phyloP scores from a whole-genome alignment of 2,329 filamentous ascomycete genomes.

The Epichloe gansuensis region DNA sequence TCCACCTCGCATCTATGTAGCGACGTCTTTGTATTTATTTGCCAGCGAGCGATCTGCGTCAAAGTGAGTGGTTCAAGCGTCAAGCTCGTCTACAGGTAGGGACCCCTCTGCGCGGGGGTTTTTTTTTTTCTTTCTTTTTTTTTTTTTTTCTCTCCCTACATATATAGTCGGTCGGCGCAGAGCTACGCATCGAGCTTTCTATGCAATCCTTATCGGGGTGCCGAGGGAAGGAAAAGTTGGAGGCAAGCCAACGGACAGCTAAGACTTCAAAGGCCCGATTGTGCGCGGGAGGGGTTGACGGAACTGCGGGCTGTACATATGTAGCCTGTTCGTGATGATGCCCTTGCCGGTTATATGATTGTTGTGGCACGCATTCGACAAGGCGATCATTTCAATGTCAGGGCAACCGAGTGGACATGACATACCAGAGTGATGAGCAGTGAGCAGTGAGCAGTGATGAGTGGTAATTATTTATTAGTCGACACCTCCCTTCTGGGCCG shows the following conservation, averaged over 20 bases:
- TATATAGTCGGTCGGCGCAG: background rate
- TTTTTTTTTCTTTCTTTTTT: accelerated
- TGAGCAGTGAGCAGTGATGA: background rate
- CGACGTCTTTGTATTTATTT: too few relatives aligned
- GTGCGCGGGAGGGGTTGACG: too few relatives aligned
- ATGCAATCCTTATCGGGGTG: background rate
- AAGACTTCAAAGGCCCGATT: background rate
- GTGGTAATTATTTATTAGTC: too few relatives aligned
- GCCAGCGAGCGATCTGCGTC: too few relatives aligned
- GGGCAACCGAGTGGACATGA: background rate
- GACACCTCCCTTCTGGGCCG: background rate
- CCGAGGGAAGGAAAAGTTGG: too few relatives aligned
- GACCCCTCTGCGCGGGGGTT: too few relatives aligned
- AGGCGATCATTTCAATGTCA: background rate
- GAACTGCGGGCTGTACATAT: too few relatives aligned
- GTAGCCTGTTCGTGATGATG: background rate
- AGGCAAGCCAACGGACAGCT: too few relatives aligned
- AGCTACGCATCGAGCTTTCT: background rate
- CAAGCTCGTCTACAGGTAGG: too few relatives aligned
- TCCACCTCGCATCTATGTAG: too few relatives aligned
- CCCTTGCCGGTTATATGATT: background rate
- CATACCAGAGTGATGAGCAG: background rate
- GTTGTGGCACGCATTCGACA: background rate
- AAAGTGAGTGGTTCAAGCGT: too few relatives aligned
- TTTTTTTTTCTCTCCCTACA: too few relatives aligned